These are phyloP conservation scores for Botrytis aclada DNA, from an alignment of 2,329 filamentous ascomycete species.

Conservation along the genomic window DNA sequence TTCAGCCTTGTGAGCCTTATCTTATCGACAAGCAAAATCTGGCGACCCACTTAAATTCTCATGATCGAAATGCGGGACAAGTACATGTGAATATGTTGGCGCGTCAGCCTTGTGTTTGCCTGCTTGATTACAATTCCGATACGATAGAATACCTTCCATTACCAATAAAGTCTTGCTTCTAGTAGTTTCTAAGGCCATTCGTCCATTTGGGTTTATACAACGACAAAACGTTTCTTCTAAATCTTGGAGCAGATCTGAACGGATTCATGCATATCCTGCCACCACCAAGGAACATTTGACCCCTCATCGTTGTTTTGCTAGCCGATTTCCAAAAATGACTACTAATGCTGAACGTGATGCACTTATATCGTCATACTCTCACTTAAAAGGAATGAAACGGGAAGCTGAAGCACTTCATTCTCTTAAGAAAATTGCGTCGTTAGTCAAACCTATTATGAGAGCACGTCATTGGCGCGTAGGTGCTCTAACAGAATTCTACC, in stretches of 20 bases:
- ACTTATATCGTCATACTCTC: slow-evolving; percentile 49
- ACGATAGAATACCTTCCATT: neutral
- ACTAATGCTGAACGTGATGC: slow-evolving; percentile 41
- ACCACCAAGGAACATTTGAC: neutral
- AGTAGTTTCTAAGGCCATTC: neutral
- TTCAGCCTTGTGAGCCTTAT: slow-evolving; percentile 11
- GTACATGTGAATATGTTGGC: neutral
- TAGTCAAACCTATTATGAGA: slow-evolving; percentile 94
- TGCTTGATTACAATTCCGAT: slow-evolving; percentile 1
- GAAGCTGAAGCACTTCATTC: slow-evolving; percentile 54
- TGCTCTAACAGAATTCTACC: slow-evolving; percentile 81
- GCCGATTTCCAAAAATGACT: neutral
- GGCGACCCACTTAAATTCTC: neutral
- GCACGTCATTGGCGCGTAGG: slow-evolving; percentile 77
- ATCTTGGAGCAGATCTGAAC: neutral
- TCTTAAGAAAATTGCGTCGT: slow-evolving; percentile 76
- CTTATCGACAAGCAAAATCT: neutral
- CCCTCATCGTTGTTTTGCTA: neutral
- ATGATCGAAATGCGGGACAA: neutral
- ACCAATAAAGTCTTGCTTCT: neutral
- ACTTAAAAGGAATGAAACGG: slow-evolving; percentile 48
- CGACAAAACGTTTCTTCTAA: neutral
- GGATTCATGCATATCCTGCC: neutral
- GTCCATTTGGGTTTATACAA: neutral
- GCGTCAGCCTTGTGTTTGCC: slow-evolving; percentile 3